phyloP scores from a whole-genome alignment of 1,284 basidiomycete species.

The Acaromyces ingoldii region DNA sequence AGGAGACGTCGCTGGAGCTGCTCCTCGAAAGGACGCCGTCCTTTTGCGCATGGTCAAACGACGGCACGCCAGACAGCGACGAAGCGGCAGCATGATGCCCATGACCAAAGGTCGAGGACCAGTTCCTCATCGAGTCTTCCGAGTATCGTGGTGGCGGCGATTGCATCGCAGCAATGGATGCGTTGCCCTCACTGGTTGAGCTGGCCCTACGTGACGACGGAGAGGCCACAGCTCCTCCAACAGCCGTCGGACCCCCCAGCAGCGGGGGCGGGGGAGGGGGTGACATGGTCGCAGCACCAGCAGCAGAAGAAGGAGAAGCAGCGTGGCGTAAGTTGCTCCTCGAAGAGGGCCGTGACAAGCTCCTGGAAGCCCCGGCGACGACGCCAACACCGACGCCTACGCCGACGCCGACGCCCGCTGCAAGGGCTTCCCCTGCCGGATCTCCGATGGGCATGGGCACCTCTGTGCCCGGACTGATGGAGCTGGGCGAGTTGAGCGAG shows the following conservation, averaged over 20 bases:
- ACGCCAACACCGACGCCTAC: not conserved
- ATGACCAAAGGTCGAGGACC: too few relatives aligned
- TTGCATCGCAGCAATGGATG: not conserved
- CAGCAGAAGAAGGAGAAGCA: not conserved
- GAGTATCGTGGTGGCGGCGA: slow-evolving; percentile 2
- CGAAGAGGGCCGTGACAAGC: not conserved
- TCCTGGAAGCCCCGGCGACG: not conserved
- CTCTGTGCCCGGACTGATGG: not conserved
- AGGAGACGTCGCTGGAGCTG: too few relatives aligned
- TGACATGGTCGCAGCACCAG: too few relatives aligned
- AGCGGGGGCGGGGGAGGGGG: too few relatives aligned
- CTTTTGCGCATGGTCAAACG: too few relatives aligned
- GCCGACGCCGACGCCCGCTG: not conserved
- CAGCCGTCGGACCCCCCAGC: too few relatives aligned
- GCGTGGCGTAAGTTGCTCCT: not conserved
- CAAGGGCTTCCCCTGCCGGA: not conserved
- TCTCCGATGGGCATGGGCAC: not conserved
- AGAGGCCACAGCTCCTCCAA: too few relatives aligned
- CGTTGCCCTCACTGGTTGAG: not conserved
- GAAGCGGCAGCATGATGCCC: too few relatives aligned
- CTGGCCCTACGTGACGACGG: not conserved
- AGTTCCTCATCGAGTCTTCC: not conserved
- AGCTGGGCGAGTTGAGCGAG: not conserved
- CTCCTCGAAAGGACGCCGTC: too few relatives aligned
- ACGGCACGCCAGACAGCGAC: too few relatives aligned